phyloP scores from a whole-genome alignment of 1,284 basidiomycete genomes.

The Agaricales sp. region DNA sequence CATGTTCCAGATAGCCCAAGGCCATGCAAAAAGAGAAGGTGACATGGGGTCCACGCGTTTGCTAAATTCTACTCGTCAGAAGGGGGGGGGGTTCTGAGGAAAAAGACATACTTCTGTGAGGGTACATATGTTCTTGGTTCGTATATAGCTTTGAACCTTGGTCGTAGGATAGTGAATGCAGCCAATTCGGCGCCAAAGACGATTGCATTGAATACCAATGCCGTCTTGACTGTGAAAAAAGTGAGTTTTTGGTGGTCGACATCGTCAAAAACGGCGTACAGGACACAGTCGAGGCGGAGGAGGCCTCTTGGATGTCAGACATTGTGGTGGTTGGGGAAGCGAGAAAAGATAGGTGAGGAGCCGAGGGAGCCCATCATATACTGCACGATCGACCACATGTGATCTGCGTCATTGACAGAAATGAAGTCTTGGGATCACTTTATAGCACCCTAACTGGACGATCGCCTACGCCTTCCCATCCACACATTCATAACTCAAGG shows the following conservation, averaged over 20 bases:
- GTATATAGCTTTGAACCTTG: slow-evolving; percentile 67
- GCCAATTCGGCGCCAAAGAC: slow-evolving; percentile 59
- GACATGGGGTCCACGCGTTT: slow-evolving; percentile 44
- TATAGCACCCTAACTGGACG: too few relatives aligned
- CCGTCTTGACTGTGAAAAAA: slow-evolving; percentile 57
- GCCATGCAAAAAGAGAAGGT: slow-evolving; percentile 44
- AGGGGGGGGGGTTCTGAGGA: slow-evolving; percentile 1
- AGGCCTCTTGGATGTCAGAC: slow-evolving; percentile 23
- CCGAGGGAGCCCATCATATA: too few relatives aligned
- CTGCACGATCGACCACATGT: too few relatives aligned
- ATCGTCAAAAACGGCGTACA: neutral
- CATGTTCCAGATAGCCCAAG: slow-evolving; percentile 41
- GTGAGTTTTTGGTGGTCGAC: too few relatives aligned
- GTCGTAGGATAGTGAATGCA: slow-evolving; percentile 62
- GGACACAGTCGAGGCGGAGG: slow-evolving; percentile 34
- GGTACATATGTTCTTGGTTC: slow-evolving; percentile 71
- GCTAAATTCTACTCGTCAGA: slow-evolving; percentile 21
- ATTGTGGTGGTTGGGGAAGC: slow-evolving; percentile 11
- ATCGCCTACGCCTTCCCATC: too few relatives aligned
- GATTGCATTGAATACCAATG: slow-evolving; percentile 63
- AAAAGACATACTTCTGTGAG: slow-evolving; percentile 29
- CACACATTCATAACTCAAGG: too few relatives aligned
- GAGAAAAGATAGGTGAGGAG: too few relatives aligned
- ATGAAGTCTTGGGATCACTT: too few relatives aligned
- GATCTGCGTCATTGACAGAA: too few relatives aligned